Evolutionary conservation across 2,329 filamentous ascomycete genomes (phyloP).

Genomic region (Sordariomycetes sp.): DNA sequence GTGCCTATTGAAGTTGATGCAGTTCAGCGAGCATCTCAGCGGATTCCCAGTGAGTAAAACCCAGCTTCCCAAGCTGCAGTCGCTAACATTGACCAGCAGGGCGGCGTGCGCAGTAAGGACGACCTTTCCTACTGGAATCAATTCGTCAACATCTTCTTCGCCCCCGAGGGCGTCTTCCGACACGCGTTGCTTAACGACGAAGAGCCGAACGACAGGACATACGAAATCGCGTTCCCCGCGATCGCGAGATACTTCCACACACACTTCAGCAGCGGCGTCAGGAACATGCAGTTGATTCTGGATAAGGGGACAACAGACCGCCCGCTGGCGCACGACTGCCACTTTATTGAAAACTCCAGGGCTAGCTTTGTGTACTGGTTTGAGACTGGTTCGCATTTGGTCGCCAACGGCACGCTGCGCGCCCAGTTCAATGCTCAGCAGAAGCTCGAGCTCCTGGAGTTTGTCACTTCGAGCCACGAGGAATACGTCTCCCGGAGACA

Average conservation of each 20-base stretch:
- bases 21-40: conserved; percentile 54
- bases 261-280: conserved; percentile 79
- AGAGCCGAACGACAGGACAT: conserved; percentile 61
- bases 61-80: neutral
- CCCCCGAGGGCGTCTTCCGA: conserved; percentile 65
- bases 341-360: conserved; percentile 66
- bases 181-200: conserved; percentile 54
- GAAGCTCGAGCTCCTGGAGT: conserved; percentile 79
- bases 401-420: conserved; percentile 67
- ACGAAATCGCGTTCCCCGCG: conserved; percentile 74
- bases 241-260: conserved; percentile 85
- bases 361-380: conserved; percentile 87
- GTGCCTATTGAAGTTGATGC: conserved; percentile 50
- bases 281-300: conserved; percentile 75
- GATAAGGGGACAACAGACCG: conserved; percentile 54
- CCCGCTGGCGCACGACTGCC: conserved; percentile 51
- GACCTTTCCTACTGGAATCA: conserved; percentile 69
- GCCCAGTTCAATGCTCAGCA: conserved; percentile 72
- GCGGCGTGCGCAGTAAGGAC: conserved; percentile 50
- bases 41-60: conserved; percentile 37
- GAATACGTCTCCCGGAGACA: conserved; percentile 71
- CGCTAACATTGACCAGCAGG: conserved; percentile 23
- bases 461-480: conserved; percentile 65
- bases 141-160: conserved; percentile 78
- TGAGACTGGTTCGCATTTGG: conserved; percentile 72